Percentiles rank a stretch among this genome's conserved stretches.
These are phyloP conservation scores for Ricinus communis DNA, from an alignment of 345 rosid genomes.

Conservation along the genomic window DNA sequence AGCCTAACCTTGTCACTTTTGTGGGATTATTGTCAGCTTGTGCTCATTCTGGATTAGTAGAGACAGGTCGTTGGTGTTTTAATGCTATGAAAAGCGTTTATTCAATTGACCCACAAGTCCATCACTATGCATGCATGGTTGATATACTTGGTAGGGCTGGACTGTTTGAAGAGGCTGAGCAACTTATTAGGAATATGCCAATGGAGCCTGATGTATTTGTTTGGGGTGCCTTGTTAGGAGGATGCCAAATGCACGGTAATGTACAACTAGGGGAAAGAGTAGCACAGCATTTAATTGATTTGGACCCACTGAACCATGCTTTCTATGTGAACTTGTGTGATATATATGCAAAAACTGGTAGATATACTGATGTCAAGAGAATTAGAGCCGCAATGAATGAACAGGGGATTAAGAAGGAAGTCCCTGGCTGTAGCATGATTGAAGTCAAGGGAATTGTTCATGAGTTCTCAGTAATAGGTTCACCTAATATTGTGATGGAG, in stretches of 20 bases:
- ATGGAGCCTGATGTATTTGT: slow-evolving; percentile 56
- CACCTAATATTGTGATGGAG: slow-evolving; percentile 31
- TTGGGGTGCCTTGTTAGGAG: slow-evolving; percentile 66
- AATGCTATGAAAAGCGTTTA: slow-evolving; percentile 41
- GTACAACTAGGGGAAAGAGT: slow-evolving; percentile 50
- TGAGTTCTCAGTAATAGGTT: slow-evolving; percentile 49
- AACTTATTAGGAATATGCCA: slow-evolving; percentile 49
- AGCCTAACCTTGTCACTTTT: slow-evolving; percentile 60
- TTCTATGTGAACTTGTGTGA: slow-evolving; percentile 55
- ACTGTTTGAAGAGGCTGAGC: slow-evolving; percentile 50
- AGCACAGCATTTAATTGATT: slow-evolving; percentile 39
- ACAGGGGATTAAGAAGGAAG: slow-evolving; percentile 46
- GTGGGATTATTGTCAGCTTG: slow-evolving; percentile 60
- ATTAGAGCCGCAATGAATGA: slow-evolving; percentile 46
- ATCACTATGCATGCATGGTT: slow-evolving; percentile 59
- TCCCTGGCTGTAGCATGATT: slow-evolving; percentile 59
- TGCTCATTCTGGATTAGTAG: slow-evolving; percentile 55
- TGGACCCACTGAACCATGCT: slow-evolving; percentile 57
- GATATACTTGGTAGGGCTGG: slow-evolving; percentile 55
- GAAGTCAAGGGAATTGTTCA: slow-evolving; percentile 52
- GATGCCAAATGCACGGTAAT: slow-evolving; percentile 59
- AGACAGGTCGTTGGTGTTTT: slow-evolving; percentile 50
- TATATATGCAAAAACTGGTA: slow-evolving; percentile 53
- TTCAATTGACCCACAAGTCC: slow-evolving; percentile 43
- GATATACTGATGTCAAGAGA: slow-evolving; percentile 41